These are phyloP conservation scores for Cercophora sp. DNA, from an alignment of 495 filamentous ascomycete species.

Conservation along the genomic window DNA sequence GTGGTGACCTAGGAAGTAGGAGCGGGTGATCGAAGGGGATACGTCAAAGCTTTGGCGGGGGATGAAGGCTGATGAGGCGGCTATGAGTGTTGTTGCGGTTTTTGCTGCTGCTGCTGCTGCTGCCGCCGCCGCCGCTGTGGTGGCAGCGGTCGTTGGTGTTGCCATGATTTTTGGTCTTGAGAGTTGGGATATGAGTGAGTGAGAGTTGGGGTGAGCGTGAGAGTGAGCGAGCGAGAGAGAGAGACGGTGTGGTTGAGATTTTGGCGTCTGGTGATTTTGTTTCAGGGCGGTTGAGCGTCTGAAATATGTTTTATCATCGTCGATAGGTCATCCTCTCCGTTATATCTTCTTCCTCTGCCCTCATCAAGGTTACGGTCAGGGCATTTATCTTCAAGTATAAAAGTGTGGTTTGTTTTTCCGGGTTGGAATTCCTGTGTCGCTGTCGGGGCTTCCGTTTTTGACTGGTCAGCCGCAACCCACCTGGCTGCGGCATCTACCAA, in stretches of 20 bases:
- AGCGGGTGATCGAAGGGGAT: conserved; percentile 65
- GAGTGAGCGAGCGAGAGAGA: neutral
- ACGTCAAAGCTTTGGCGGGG: conserved; percentile 68
- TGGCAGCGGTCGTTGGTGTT: too few relatives aligned
- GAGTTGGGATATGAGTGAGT: too few relatives aligned
- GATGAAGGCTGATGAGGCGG: conserved; percentile 49
- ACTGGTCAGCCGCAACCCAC: neutral
- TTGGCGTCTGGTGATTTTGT: too few relatives aligned
- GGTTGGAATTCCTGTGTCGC: neutral
- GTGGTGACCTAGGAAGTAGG: conserved; percentile 98
- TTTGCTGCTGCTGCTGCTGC: conserved; percentile 8
- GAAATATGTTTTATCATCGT: conserved; percentile 2
- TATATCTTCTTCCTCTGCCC: too few relatives aligned
- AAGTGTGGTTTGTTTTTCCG: too few relatives aligned
- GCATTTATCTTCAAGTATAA: too few relatives aligned
- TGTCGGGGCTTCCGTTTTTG: neutral
- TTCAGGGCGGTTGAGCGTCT: conserved; percentile 2
- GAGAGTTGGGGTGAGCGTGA: neutral
- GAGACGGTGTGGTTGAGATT: neutral
- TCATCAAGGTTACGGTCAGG: too few relatives aligned
- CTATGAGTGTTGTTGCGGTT: conserved; percentile 19
- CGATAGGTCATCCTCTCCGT: neutral
- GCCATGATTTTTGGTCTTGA: too few relatives aligned
- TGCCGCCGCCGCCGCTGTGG: too few relatives aligned
- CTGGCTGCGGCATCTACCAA: neutral